Evolutionary conservation across 306 rosid genomes (phyloP), one percentile per base, ranked within the genome.

Genomic region (Vicia sativa): DNA sequence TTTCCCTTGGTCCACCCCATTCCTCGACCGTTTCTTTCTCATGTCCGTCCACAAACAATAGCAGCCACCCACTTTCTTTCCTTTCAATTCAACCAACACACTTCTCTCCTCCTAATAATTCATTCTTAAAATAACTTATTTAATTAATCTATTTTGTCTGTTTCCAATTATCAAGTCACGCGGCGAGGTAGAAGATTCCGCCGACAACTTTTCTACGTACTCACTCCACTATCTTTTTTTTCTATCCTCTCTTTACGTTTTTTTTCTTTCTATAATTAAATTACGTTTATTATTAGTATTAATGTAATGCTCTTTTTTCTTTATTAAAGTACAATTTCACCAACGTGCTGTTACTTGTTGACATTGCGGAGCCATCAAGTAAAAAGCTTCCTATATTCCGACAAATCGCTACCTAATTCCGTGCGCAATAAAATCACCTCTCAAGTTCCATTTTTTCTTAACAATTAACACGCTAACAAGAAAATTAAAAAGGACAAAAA

Each of bases 171-270:
- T 58, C 81, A 59, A 67, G 55, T 73, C 82, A 78, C 62, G 78
- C 78, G 75, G 71, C 72, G 48, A 73, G 46, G 43, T 42, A 71
- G 59, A 65, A 58, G 70, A 72, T 72, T 78, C 82, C 74, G 74
- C 82, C 82, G 78, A 78, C 82, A 78, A 78, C 78, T 72, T 78
- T 77, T 65, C 64, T 58, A 49, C 70, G 63, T 70, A 26, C 10
- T 26, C 45, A 34, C 46, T 42, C 56, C 16, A 29, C 65, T 31
- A 26, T 75, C 66, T 21, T 21, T 21, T 21, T 21, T 21, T 21
- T 2, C 23, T 21, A 21, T 21, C 23, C 23, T 21, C 23, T 21
- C 23, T 21, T 21, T 21, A 21, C 31, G 6, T 1, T 19, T 19
- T 26, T 4, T 54, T 57, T 56, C 14, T 31, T 57, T 55, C 38